Percentiles rank a stretch among this genome's conserved stretches.
These are phyloP conservation scores for Populus nigra DNA, from an alignment of 345 rosid genomes.

Conservation along the genomic window DNA sequence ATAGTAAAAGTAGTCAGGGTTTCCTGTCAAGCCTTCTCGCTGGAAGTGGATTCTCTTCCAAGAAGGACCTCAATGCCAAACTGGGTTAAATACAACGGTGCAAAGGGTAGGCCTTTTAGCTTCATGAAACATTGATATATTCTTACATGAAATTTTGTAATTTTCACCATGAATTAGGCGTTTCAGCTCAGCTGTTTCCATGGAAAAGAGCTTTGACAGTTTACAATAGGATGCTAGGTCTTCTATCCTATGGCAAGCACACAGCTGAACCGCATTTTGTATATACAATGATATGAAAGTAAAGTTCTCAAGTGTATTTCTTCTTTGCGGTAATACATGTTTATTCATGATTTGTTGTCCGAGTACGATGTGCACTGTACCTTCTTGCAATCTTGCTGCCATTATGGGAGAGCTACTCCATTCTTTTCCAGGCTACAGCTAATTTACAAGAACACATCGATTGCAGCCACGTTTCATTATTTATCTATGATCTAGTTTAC, in stretches of 20 bases:
- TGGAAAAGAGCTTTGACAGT: neutral
- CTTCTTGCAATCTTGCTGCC: no score
- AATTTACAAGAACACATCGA: no score
- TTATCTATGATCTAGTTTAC: no score
- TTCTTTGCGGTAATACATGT: no score
- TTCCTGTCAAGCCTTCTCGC: slow-evolving; percentile 72
- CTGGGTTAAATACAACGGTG: neutral
- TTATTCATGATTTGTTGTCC: no score
- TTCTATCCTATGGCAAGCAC: neutral
- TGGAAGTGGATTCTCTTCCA: slow-evolving; percentile 51
- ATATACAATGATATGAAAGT: neutral
- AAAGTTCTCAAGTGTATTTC: neutral
- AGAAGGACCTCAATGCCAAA: slow-evolving; percentile 16
- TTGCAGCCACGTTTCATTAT: no score
- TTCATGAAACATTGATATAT: neutral
- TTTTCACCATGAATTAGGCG: neutral
- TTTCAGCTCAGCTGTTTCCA: neutral
- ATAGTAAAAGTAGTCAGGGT: slow-evolving; percentile 36
- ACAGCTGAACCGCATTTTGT: neutral
- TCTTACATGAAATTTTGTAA: neutral
- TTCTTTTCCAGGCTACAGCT: no score
- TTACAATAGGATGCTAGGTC: neutral
- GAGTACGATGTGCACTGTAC: no score
- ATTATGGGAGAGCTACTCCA: no score
- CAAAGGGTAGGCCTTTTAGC: neutral